Percentiles rank a stretch among this genome's conserved stretches.
These are phyloP conservation scores for Suillus hirtellus DNA, from an alignment of 768 basidiomycete species.

Conservation along the genomic window DNA sequence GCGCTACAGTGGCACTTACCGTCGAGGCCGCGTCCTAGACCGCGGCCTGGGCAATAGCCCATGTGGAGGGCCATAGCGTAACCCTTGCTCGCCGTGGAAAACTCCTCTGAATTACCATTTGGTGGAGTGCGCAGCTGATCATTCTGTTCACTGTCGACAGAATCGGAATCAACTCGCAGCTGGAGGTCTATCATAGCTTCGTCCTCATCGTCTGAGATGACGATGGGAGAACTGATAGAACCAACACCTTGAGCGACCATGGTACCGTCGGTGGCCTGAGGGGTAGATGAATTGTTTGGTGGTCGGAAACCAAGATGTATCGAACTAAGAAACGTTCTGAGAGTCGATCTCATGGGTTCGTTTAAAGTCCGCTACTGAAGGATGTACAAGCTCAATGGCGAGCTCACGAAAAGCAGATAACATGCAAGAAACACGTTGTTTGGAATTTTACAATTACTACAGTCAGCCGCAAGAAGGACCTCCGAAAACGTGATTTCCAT, in stretches of 20 bases:
- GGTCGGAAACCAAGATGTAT: constrained; percentile 8
- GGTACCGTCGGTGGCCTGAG: constrained; percentile 6
- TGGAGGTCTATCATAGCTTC: constrained; percentile 19
- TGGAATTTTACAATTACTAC: background rate
- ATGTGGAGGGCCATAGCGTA: constrained; percentile 17
- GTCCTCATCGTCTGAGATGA: constrained; percentile 31
- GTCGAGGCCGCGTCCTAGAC: constrained; percentile 16
- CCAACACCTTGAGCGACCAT: constrained; percentile 21
- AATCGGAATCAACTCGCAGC: constrained; percentile 8
- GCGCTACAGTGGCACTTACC: constrained; percentile 12
- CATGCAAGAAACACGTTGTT: constrained; percentile 8
- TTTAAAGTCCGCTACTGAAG: constrained; percentile 18
- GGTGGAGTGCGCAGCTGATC: constrained; percentile 2
- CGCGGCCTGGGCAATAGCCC: constrained; percentile 18
- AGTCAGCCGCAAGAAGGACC: background rate
- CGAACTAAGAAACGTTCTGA: constrained; percentile 7
- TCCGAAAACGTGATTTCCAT: constrained; percentile 7
- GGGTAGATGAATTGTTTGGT: constrained; percentile 7
- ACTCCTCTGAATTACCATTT: constrained; percentile 8
- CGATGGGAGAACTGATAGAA: constrained; percentile 29
- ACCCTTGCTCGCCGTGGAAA: constrained; percentile 9
- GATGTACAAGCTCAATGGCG: background rate
- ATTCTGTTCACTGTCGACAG: constrained; percentile 6
- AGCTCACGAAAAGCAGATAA: background rate
- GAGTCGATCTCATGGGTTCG: constrained; percentile 7